A percentile compares a stretch with the other conserved stretches of the same genome.
phyloP scores from a whole-genome alignment of 352 stramenopile species.

The Elongisporangium senticosum region DNA sequence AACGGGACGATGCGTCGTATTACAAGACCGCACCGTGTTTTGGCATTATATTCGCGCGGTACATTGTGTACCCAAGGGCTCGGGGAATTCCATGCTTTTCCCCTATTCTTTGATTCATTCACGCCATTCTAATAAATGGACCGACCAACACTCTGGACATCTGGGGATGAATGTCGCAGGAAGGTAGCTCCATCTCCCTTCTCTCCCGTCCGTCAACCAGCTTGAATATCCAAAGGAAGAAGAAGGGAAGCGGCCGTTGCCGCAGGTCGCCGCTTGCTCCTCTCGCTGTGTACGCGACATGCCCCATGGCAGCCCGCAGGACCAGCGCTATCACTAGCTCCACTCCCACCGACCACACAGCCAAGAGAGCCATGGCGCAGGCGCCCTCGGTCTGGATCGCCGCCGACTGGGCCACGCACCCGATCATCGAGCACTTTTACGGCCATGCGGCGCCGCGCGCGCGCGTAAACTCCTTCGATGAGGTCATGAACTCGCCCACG shows the following conservation, averaged over 20 bases:
- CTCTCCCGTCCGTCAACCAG: not conserved
- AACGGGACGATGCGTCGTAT: not conserved
- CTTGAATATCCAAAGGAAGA: not conserved
- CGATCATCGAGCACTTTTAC: constrained; percentile 81
- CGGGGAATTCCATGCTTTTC: not conserved
- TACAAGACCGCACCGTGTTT: not conserved
- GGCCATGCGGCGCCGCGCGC: constrained; percentile 25
- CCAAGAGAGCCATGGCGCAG: constrained; percentile 6
- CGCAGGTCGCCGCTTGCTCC: constrained; percentile 1
- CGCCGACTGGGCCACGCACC: constrained; percentile 65
- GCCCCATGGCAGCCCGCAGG: not conserved
- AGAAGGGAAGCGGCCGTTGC: not conserved
- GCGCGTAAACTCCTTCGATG: constrained; percentile 70
- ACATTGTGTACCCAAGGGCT: not conserved
- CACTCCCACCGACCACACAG: not conserved
- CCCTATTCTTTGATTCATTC: not conserved
- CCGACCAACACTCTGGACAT: not conserved
- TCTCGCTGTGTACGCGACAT: not conserved
- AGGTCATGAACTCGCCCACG: constrained; percentile 78
- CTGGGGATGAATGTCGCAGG: not conserved
- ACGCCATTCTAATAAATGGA: not conserved
- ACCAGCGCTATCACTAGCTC: not conserved
- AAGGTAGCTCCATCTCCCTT: not conserved
- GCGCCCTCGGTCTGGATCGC: constrained; percentile 67
- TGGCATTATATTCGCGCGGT: not conserved